These are phyloP conservation scores for Phaffia australis DNA, from an alignment of 768 basidiomycete species.

Conservation along the genomic window DNA sequence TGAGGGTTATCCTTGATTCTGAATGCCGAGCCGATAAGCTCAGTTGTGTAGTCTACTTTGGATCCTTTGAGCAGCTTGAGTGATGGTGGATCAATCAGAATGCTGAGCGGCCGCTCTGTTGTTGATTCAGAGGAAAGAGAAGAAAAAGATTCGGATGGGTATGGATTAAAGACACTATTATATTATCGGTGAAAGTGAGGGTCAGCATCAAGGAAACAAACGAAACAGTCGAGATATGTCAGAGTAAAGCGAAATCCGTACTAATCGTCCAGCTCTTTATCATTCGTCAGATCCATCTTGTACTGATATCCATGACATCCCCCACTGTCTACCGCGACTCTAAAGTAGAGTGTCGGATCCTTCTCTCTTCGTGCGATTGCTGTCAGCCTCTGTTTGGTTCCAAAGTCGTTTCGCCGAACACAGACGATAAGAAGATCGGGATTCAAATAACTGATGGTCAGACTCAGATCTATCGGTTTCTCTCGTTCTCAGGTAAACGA, in stretches of 20 bases:
- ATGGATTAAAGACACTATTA: constrained; percentile 42
- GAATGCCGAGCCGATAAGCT: constrained; percentile 89
- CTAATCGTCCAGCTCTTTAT: constrained; percentile 68
- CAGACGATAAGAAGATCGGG: not conserved
- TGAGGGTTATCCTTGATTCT: constrained; percentile 74
- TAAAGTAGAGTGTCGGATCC: constrained; percentile 44
- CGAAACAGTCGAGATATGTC: not conserved
- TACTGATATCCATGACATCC: constrained; percentile 98
- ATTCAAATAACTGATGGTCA: not conserved
- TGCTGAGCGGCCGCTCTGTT: constrained; percentile 34
- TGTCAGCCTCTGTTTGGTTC: constrained; percentile 55
- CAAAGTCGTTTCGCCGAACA: not conserved
- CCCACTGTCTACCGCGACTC: constrained; percentile 80
- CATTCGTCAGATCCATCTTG: constrained; percentile 67
- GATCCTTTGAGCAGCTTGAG: constrained; percentile 75
- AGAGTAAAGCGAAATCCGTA: constrained; percentile 41
- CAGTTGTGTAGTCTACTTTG: constrained; percentile 80
- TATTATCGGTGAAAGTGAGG: constrained; percentile 48
- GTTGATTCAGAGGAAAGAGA: constrained; percentile 25
- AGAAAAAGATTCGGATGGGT: constrained; percentile 8
- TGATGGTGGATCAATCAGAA: constrained; percentile 78
- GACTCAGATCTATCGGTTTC: not conserved
- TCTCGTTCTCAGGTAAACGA: too few relatives aligned
- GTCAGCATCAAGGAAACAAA: not conserved
- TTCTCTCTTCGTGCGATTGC: constrained; percentile 56